Conservation (phyloP, 257 asterid species). For the Solanum gandarillasii region DNA sequence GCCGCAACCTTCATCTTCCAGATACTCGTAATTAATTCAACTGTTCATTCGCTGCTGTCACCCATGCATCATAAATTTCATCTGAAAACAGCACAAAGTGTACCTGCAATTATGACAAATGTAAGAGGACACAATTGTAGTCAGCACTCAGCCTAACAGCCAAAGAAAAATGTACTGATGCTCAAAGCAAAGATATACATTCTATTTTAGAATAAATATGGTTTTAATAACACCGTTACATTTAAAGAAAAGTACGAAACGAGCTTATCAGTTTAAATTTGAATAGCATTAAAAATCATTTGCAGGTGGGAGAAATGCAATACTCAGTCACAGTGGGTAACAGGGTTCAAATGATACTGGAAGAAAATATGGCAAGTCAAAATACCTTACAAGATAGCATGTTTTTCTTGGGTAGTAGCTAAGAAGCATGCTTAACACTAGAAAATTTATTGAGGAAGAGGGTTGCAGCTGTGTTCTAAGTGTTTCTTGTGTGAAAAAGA, state of each 20-base stretch:
- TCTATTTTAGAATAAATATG: background rate
- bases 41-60: slow-evolving; percentile 50
- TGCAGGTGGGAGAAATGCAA: background rate
- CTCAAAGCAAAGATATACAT: background rate
- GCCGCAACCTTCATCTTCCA: background rate
- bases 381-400: background rate
- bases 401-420: background rate
- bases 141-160: background rate
- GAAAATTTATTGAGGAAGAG: background rate
- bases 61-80: slow-evolving; percentile 73
- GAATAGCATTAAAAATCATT: background rate
- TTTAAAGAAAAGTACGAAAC: background rate
- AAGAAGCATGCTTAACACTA: background rate
- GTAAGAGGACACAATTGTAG: background rate
- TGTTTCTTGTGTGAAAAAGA: background rate
- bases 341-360: background rate
- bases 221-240: background rate
- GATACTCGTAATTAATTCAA: slow-evolving; percentile 20
- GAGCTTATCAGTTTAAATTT: background rate
- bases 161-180: background rate
- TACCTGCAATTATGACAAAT: slow-evolving; percentile 38
- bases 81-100: slow-evolving; percentile 80
- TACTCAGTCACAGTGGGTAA: background rate
- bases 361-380: background rate
- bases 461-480: background rate